Conservation (phyloP, 164 flowering plant species). For the Cinnamomum micranthum region DNA sequence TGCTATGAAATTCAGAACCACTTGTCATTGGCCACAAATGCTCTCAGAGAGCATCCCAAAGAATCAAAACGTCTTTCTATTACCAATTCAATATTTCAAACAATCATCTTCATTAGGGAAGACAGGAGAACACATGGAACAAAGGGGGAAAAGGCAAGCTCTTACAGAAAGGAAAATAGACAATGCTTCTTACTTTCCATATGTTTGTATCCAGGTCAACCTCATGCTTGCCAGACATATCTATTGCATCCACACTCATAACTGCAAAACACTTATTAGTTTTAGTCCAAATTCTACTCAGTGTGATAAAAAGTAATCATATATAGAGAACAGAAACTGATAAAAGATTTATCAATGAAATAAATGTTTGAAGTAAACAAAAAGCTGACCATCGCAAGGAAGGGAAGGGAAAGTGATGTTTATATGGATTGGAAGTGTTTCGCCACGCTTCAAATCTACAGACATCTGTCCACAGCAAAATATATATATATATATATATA, state of each 20-base stretch:
- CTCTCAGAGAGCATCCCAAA: not conserved
- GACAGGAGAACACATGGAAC: not conserved
- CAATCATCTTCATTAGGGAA: not conserved
- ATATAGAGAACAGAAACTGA: not conserved
- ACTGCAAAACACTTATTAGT: conserved; percentile 40
- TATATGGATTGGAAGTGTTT: conserved; percentile 95
- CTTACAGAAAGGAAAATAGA: not conserved
- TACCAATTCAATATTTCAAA: not conserved
- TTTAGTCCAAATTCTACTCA: not conserved
- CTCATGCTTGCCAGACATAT: conserved; percentile 99
- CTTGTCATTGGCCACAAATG: not conserved
- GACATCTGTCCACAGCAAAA: conserved; percentile 62
- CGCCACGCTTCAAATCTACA: conserved; percentile 95
- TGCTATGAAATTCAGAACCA: not conserved
- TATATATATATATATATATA: not conserved
- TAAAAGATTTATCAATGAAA: not conserved
- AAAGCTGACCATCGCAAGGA: conserved; percentile 86
- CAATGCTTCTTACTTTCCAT: conserved; percentile 70
- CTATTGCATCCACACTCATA: conserved; percentile 94
- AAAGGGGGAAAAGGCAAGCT: not conserved
- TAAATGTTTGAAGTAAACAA: not conserved
- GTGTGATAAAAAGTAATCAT: not conserved
- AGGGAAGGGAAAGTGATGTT: conserved; percentile 94
- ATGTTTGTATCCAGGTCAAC: conserved; percentile 98
- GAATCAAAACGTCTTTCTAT: not conserved